Percentiles rank a stretch among this genome's conserved stretches.
These are phyloP conservation scores for Camelina neglecta DNA, from an alignment of 345 rosid genomes.

Conservation along the genomic window DNA sequence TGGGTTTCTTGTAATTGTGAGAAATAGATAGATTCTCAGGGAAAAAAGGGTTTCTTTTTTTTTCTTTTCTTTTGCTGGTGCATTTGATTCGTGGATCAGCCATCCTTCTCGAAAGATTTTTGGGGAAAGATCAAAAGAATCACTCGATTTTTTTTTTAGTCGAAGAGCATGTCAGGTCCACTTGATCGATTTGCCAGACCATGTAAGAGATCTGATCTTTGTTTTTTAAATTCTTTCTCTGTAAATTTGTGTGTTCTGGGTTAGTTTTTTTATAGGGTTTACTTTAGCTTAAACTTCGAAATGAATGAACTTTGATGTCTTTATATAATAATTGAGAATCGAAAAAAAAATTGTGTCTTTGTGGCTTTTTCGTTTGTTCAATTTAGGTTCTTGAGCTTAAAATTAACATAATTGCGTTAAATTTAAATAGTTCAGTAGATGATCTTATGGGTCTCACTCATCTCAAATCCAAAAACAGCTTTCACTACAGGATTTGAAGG, in stretches of 20 bases:
- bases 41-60: not conserved
- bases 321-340: not conserved
- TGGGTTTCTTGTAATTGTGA: conserved; percentile 33
- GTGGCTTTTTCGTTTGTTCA: not conserved
- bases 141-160: not conserved
- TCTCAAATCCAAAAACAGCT: conserved; percentile 29
- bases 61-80: conserved; percentile 10
- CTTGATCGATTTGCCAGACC: conserved; percentile 97
- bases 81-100: conserved; percentile 44
- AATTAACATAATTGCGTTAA: not conserved
- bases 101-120: conserved; percentile 28
- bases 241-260: not conserved
- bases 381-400: conserved; percentile 13
- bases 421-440: conserved; percentile 6
- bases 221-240: conserved; percentile 6
- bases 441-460: not conserved
- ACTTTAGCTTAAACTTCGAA: conserved; percentile 11
- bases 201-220: conserved; percentile 64
- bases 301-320: not conserved
- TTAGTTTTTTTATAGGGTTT: conserved; percentile 41
- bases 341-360: conserved; percentile 11
- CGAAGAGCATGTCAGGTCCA: conserved; percentile 81
- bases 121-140: conserved; percentile 21
- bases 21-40: conserved; percentile 36
- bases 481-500: conserved; percentile 86